Evolutionary conservation across 1,284 basidiomycete species (phyloP), one percentile per base, ranked within the genome.

Genomic region (Ustilago bromivora): DNA sequence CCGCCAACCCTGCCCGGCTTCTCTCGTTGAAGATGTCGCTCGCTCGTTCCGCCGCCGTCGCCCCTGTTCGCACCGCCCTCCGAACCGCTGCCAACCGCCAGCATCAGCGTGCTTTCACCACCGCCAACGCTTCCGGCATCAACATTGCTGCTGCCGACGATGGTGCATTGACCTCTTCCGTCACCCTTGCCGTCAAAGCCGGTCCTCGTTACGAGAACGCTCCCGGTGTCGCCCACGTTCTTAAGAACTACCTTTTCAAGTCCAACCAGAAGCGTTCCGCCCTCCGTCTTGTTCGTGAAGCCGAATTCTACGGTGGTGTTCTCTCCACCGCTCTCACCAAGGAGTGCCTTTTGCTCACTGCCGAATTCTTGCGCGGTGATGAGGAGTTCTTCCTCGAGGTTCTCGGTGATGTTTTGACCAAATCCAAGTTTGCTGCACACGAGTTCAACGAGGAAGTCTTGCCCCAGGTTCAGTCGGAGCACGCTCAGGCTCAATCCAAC

Each of bases 351-450:
- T 91, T 94, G 76, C 88, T 96, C 82, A 96, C 93, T 55, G 95
- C 96, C 74, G 95, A 98, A 87, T 99, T 98, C 88, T 88, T 98
- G 81, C 91, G 92, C 74, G 96, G 94, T 60, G 95, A 99, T 87
- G 96, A 98, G 75, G 83, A 78, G 40, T 83, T 79, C 69, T 86
- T 86, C 57, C 78, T 82, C 58, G 77, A 82, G 69, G 70, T 85
- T 35, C 79, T 86, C 31, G 84, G 83, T 57, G 83, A 86, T 51
- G 83, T 82, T 13, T 57, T 84, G 43, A 58, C 73, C 66, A 71
- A 76, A 56, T 59, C 71, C 75, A 82, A 82, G 75, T 82, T 84
- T 52, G 67, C 71, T 54, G 61, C 65, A 35, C 82, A 82, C 76
- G 84, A 86, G 63, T 86, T 80, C 79, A 76, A 78, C 66, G 84